Evolutionary conservation across 2,329 filamentous ascomycete genomes (phyloP), one percentile per base, ranked within the genome.

Genomic region (Anthostomella pinea): DNA sequence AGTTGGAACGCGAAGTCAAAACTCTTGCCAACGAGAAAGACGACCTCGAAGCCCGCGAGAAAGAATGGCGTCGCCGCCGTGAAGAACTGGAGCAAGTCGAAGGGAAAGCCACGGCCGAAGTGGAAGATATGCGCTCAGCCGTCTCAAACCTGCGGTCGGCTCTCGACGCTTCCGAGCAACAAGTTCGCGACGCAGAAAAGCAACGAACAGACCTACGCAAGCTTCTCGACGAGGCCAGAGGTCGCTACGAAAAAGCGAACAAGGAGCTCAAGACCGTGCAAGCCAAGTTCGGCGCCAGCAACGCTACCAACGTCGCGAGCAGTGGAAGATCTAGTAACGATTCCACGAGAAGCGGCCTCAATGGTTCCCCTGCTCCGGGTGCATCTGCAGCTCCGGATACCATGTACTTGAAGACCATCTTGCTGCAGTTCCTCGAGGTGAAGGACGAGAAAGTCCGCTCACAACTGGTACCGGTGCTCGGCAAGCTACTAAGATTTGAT

Each of bases 161-260:
- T 0, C 72, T 98, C 1, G 90, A 97, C 50, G 86, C 87, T 30
- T 91, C 85, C 22, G 93, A 98, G 64, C 81, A 77, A 57, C 87
- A 95, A 62, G 80, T 86, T 1, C 77, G 81, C 19, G 85, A 93
- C n/a, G 72, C 86, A 5, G 90, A 96, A 62, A 87, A 81, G 64
- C 87, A 95, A 56, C 85, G 83, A 47, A 67, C 71, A 0, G 89
- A 95, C 42, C 66, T 95, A 33, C 77, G 85, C 29, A 78, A 80
- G 26, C 72, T 84, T 20, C 73, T 94, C 3, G 88, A 95, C 51
- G 90, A 96, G 48, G 79, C 81, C 18, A 83, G 84, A 46, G 70
- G 74, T 37, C 78, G 85, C 9, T 79, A 91, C 43, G 90, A 96
- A 57, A 91, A 87, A 67, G 63, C 90, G 4, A 79, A 83, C 46